A percentile compares a stretch with the other conserved stretches of the same genome.
phyloP scores from a whole-genome alignment of 139 green algal genomes.

The Nannochloris sp. region DNA sequence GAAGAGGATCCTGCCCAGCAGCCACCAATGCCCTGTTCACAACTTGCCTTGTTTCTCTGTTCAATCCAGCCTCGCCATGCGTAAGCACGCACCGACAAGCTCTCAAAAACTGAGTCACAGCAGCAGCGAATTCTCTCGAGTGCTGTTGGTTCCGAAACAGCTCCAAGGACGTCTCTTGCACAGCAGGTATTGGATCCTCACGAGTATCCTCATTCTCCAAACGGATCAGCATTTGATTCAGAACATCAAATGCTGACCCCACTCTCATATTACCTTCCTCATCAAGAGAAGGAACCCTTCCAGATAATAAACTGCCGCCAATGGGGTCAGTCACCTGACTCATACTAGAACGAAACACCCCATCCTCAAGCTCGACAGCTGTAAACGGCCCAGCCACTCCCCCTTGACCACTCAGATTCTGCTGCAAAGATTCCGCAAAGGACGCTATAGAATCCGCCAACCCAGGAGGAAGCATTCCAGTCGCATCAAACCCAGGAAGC shows the following conservation, averaged over 20 bases:
- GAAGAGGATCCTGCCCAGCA: constrained; percentile 6
- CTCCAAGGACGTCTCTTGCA: neutral
- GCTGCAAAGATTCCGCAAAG: too few relatives aligned
- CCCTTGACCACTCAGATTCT: neutral
- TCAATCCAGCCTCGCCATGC: constrained; percentile 1
- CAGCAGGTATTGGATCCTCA: neutral
- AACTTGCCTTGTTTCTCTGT: constrained; percentile 9
- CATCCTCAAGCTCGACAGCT: neutral
- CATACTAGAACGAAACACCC: neutral
- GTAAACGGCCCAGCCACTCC: neutral
- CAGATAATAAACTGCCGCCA: neutral
- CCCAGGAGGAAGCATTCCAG: too few relatives aligned
- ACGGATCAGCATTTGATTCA: constrained; percentile 12
- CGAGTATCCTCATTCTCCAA: constrained; percentile 5
- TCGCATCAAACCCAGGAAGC: too few relatives aligned
- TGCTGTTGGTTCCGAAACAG: neutral
- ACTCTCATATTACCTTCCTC: neutral
- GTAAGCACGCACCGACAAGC: constrained; percentile 5
- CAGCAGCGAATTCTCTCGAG: neutral
- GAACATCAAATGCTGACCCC: constrained; percentile 1
- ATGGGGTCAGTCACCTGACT: neutral
- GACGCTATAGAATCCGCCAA: too few relatives aligned
- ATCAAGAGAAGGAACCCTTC: constrained; percentile 2
- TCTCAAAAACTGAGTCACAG: constrained; percentile 1
- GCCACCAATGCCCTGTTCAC: constrained; percentile 15